These are phyloP conservation scores for Aquilaria malaccensis DNA, from an alignment of 345 rosid species.

Conservation along the genomic window DNA sequence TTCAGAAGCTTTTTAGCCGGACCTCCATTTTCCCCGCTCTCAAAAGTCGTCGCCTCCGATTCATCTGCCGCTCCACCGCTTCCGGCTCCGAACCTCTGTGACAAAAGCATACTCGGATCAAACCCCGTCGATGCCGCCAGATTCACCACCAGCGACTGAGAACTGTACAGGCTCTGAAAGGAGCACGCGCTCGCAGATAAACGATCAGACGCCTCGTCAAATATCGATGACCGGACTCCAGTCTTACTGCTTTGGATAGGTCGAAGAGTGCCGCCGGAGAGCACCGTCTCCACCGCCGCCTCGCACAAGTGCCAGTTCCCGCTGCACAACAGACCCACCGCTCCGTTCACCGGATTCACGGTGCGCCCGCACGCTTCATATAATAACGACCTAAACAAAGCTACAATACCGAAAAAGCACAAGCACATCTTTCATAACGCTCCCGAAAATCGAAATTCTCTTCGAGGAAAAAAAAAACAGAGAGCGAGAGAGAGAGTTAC, in stretches of 20 bases:
- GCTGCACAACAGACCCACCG: conserved; percentile 50
- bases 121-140: conserved; percentile 12
- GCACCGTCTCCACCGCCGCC: conserved; percentile 49
- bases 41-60: conserved; percentile 31
- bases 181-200: conserved; percentile 12
- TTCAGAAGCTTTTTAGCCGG: conserved; percentile 46
- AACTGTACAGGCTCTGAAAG: not conserved
- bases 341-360: conserved; percentile 56
- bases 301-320: conserved; percentile 54
- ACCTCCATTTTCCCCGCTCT: conserved; percentile 14
- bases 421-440: too few relatives aligned
- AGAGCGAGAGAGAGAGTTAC: conserved; percentile 6
- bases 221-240: conserved; percentile 11
- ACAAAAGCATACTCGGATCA: conserved; percentile 19
- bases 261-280: conserved; percentile 32
- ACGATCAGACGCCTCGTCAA: conserved; percentile 24
- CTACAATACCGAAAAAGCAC: conserved; percentile 16
- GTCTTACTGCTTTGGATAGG: conserved; percentile 21
- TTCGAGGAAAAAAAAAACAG: not conserved
- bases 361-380: conserved; percentile 61
- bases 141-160: conserved; percentile 21
- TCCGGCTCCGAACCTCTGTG: conserved; percentile 11
- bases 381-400: conserved; percentile 49
- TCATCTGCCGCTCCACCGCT: conserved; percentile 20
- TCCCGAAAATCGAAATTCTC: not conserved